Evolutionary conservation across 768 basidiomycete genomes (phyloP).

Genomic region (Saitozyma podzolica): DNA sequence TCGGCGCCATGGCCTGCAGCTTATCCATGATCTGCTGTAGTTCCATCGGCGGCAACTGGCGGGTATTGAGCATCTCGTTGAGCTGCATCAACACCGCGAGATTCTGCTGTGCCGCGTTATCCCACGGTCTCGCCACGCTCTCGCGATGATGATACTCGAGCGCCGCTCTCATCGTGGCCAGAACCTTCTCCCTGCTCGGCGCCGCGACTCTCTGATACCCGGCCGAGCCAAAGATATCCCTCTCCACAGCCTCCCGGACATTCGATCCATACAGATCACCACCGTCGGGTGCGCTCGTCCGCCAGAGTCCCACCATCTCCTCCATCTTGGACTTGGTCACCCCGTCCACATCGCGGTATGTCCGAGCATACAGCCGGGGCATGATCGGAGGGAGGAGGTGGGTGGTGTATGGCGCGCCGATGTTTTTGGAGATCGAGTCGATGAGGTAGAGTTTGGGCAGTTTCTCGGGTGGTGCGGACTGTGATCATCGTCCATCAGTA

Average conservation of each 20-base stretch:
- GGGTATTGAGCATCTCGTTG: conserved; percentile 59
- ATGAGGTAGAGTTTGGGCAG: conserved; percentile 91
- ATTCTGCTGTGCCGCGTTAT: conserved; percentile 67
- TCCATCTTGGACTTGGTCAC: conserved; percentile 90
- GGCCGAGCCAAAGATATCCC: conserved; percentile 50
- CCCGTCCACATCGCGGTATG: conserved; percentile 83
- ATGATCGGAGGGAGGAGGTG: conserved; percentile 75
- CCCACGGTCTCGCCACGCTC: conserved; percentile 71
- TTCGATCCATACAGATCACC: conserved; percentile 80
- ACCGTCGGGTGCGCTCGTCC: conserved; percentile 75
- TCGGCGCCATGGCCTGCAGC: conserved; percentile 36
- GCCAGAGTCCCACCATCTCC: conserved; percentile 95
- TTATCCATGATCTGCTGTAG: conserved; percentile 52
- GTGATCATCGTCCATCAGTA: conserved; percentile 35
- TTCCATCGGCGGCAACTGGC: conserved; percentile 55
- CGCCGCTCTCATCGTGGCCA: conserved; percentile 77
- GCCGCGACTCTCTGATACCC: conserved; percentile 1
- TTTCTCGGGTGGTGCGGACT: conserved; percentile 89
- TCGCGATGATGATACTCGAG: conserved; percentile 58
- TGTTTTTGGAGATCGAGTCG: conserved; percentile 96
- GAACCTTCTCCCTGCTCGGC: conserved; percentile 74
- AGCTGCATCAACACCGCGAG: conserved; percentile 67
- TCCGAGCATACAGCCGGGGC: conserved; percentile 78
- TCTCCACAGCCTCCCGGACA: conserved; percentile 79
- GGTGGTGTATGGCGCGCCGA: conserved; percentile 86